These are phyloP conservation scores for Hypholoma fasciculare DNA, from an alignment of 768 basidiomycete species.

Conservation along the genomic window DNA sequence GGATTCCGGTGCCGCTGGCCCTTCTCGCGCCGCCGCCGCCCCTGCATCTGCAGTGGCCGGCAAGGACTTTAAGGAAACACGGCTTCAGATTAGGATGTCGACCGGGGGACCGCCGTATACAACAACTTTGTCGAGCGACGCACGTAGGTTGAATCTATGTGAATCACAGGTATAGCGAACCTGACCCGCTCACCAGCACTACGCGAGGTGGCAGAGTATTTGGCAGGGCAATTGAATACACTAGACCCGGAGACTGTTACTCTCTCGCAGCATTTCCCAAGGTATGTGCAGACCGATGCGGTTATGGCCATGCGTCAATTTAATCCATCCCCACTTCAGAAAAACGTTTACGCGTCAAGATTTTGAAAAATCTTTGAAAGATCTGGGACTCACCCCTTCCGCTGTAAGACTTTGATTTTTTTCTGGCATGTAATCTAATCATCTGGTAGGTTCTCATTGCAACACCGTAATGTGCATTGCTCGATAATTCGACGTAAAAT, in stretches of 20 bases:
- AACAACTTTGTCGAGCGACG: conserved; percentile 76
- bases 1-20: conserved; percentile 20
- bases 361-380: conserved; percentile 76
- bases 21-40: conserved; percentile 35
- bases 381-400: conserved; percentile 88
- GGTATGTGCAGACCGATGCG: conserved; percentile 42
- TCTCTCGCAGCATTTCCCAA: conserved; percentile 82
- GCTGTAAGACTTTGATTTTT: conserved; percentile 52
- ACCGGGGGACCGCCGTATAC: conserved; percentile 81
- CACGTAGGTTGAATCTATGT: conserved; percentile 48
- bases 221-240: conserved; percentile 70
- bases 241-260: conserved; percentile 79
- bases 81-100: conserved; percentile 87
- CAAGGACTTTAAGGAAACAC: conserved; percentile 82
- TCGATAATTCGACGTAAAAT: conserved; percentile 3
- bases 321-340: conserved; percentile 35
- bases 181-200: conserved; percentile 50
- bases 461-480: conserved; percentile 26
- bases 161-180: neutral
- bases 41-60: conserved; percentile 46
- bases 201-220: conserved; percentile 82
- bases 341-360: conserved; percentile 77
- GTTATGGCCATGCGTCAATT: neutral
- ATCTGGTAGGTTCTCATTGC: conserved; percentile 54
- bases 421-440: neutral